Conservation (phyloP, 352 stramenopile genomes). For the Phytophthora sp. region DNA sequence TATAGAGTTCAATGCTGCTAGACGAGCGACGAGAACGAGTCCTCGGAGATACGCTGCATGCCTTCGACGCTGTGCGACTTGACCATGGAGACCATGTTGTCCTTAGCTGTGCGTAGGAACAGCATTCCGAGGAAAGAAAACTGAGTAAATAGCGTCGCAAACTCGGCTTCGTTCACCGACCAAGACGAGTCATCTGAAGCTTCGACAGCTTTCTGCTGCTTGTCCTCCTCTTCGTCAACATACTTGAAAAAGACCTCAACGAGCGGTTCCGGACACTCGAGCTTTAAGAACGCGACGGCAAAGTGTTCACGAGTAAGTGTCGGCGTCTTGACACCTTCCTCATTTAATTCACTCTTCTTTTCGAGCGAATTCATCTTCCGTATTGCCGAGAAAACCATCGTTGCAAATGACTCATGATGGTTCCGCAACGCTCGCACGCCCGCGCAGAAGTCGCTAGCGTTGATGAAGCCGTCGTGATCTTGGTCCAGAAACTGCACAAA, state of each 20-base stretch:
- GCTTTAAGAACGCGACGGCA: constrained; percentile 50
- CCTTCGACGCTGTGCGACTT: constrained; percentile 49
- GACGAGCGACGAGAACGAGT: constrained; percentile 33
- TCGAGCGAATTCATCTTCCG: constrained; percentile 48
- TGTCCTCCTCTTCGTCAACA: constrained; percentile 46
- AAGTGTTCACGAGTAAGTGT: constrained; percentile 49
- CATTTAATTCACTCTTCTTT: constrained; percentile 26
- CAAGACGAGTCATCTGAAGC: constrained; percentile 24
- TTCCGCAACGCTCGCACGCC: constrained; percentile 64
- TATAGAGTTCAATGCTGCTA: constrained; percentile 13
- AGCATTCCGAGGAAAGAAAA: constrained; percentile 74
- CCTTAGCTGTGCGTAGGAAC: constrained; percentile 69
- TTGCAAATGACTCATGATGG: constrained; percentile 59
- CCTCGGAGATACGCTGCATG: constrained; percentile 67
- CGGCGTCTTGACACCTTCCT: constrained; percentile 2
- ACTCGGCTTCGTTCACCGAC: constrained; percentile 49
- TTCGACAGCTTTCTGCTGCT: constrained; percentile 9
- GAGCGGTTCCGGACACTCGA: constrained; percentile 66
- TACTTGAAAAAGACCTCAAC: constrained; percentile 70
- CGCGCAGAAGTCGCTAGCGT: constrained; percentile 71
- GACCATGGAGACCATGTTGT: constrained; percentile 64
- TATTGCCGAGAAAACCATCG: constrained; percentile 71
- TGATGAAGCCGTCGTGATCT: constrained; percentile 76
- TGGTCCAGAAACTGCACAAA: constrained; percentile 74
- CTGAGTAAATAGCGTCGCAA: constrained; percentile 52